Conservation (phyloP, 768 basidiomycete species). For the Boletus edulis region DNA sequence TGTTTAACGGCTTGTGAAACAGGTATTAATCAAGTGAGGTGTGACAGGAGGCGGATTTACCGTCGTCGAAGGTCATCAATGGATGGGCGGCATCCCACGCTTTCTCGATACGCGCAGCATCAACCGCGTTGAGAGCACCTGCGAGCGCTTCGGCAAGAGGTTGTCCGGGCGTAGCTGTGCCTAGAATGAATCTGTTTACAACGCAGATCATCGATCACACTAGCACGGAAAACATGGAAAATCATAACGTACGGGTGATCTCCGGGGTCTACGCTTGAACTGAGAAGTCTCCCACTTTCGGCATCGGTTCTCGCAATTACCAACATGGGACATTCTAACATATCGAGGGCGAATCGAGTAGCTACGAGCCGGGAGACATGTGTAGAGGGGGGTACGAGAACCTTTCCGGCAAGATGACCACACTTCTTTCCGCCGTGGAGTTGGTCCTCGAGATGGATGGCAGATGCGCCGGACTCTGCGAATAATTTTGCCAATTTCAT, state of each 20-base stretch:
- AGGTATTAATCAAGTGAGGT: neutral
- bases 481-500: conserved; percentile 95
- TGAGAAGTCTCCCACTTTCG: conserved; percentile 81
- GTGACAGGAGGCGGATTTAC: conserved; percentile 56
- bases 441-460: conserved; percentile 92
- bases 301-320: conserved; percentile 92
- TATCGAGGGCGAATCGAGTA: conserved; percentile 86
- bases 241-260: conserved; percentile 60
- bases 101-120: conserved; percentile 71
- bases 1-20: conserved; percentile 20
- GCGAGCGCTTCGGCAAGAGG: conserved; percentile 69
- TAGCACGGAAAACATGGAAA: conserved; percentile 6
- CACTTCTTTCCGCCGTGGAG: conserved; percentile 96
- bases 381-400: conserved; percentile 86
- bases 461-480: conserved; percentile 91
- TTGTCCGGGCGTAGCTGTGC: conserved; percentile 48
- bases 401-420: conserved; percentile 89
- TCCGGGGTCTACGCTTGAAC: conserved; percentile 74
- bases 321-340: conserved; percentile 85
- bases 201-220: conserved; percentile 7
- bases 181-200: conserved; percentile 56
- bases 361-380: conserved; percentile 84
- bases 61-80: conserved; percentile 83
- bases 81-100: conserved; percentile 70
- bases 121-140: conserved; percentile 61